phyloP scores from a whole-genome alignment of 1,139 yeast species.

The Hyphopichia khmerensis region DNA sequence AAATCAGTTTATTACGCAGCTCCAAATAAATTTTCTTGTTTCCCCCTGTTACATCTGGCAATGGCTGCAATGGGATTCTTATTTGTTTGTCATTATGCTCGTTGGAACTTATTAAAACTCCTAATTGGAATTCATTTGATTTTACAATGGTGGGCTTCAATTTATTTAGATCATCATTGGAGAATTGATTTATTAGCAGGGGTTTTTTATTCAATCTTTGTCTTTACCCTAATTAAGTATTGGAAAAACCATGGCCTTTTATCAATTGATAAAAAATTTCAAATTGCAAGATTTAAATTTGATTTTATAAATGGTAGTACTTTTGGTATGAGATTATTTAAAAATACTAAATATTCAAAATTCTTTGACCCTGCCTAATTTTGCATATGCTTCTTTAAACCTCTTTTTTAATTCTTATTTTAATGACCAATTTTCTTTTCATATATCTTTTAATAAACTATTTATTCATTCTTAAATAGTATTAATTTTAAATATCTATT shows the following conservation, averaged over 20 bases:
- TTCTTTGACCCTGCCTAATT: conserved; percentile 13
- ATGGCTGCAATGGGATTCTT: conserved; percentile 13
- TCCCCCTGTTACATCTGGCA: conserved; percentile 16
- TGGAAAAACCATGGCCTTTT: conserved; percentile 10
- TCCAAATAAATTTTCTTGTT: conserved; percentile 15
- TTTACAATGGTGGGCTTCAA: conserved; percentile 18
- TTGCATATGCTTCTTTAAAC: background rate
- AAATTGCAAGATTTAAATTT: conserved; percentile 9
- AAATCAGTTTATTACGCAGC: conserved; percentile 14
- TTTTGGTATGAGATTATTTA: conserved; percentile 15
- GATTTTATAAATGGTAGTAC: conserved; percentile 12
- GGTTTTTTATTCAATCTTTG: conserved; percentile 10
- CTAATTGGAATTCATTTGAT: conserved; percentile 9
- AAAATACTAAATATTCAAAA: conserved; percentile 10
- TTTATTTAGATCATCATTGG: conserved; percentile 18
- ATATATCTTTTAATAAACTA: background rate
- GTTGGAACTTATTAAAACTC: conserved; percentile 9
- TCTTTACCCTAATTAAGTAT: conserved; percentile 11
- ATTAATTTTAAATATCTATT: no score
- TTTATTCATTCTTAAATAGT: no score
- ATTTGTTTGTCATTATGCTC: conserved; percentile 13
- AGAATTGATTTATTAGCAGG: conserved; percentile 16
- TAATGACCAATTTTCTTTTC: background rate
- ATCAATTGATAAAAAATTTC: conserved; percentile 10
- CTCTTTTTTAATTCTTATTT: background rate